These are phyloP conservation scores for Paraphaeosphaeria sporulosa DNA, from an alignment of 2,329 filamentous ascomycete species.

Conservation along the genomic window DNA sequence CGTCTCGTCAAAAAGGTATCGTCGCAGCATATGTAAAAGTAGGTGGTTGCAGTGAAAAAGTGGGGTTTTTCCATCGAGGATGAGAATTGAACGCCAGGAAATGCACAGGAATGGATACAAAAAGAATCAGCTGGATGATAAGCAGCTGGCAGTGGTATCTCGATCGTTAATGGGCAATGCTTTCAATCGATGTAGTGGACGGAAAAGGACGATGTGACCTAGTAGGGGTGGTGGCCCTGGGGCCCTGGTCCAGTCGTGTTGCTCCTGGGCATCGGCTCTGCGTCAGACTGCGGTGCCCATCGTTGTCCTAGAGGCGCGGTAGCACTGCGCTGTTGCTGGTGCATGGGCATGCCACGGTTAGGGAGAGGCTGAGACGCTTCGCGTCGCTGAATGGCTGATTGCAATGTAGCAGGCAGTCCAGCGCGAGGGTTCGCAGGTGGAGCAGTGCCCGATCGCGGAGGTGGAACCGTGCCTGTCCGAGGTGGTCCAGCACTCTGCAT, in stretches of 20 bases:
- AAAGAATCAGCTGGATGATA: constrained; percentile 1
- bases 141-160: constrained; percentile 18
- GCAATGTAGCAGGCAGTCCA: constrained; percentile 42
- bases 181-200: neutral
- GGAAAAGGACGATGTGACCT: constrained; percentile 5
- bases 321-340: constrained; percentile 44
- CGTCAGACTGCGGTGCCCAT: constrained; percentile 27
- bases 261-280: constrained; percentile 25
- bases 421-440: constrained; percentile 39
- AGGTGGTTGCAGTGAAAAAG: constrained; percentile 6
- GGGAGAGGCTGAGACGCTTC: constrained; percentile 44
- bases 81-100: constrained; percentile 27
- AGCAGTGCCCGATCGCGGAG: constrained; percentile 35
- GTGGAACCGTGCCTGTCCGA: constrained; percentile 35
- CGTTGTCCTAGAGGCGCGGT: constrained; percentile 43
- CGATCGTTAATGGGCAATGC: constrained; percentile 12
- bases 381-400: constrained; percentile 47
- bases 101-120: constrained; percentile 19
- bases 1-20: constrained; percentile 8
- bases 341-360: constrained; percentile 34
- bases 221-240: constrained; percentile 29
- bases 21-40: constrained; percentile 16
- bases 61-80: constrained; percentile 25
- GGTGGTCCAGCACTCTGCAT: constrained; percentile 30
- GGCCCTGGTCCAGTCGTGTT: constrained; percentile 29